Evolutionary conservation across 139 green algal genomes (phyloP), one percentile per base, ranked within the genome.

Genomic region (Nannochloris sp.): DNA sequence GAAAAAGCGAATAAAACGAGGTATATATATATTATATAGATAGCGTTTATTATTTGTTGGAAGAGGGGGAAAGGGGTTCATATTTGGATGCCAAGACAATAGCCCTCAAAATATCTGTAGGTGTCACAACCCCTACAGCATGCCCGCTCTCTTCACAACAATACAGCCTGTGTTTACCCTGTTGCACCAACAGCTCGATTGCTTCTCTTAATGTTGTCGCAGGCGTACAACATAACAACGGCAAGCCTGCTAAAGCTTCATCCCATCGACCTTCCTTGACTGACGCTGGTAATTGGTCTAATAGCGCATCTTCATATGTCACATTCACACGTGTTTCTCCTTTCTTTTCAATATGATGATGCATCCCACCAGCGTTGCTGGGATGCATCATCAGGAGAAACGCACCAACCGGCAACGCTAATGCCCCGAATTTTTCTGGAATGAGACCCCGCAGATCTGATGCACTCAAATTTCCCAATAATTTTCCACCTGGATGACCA

Each of bases 361-460:
- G 9, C 37, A 45, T 19, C 48, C 48, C 48, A 36, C 29, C 48
- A 36, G 30, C 48, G 19, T 19, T 19, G 42, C 42, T 19, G 12
- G 48, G 48, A 9, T 9, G 12, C 12, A 27, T 9, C 13, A 65
- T 47, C 46, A 71, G 38, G 25, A 75, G 44, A 39, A 71, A 75
- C 30, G 51, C 56, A 37, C 68, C 68, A 0, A 75, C 51, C 0
- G 68, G 68, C 46, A 75, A 59, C 10, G 68, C 68, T 57, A 75
- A 59, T 12, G 68, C 61, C n/a, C 61, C 68, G 58, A 75, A 75
- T 47, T 59, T 64, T 34, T 75, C 68, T 6, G 61, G 36, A 13
- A 59, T 75, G 25, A 75, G 51, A 2, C 68, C 68, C 2, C 68
- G 47, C 51, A 75, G 29, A 57, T 75, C 68, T 23, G 47, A 66